Base-by-base conservation (phyloP, 2,329 filamentous ascomycete genomes). In the Zymoseptoria passerinii region DNA sequence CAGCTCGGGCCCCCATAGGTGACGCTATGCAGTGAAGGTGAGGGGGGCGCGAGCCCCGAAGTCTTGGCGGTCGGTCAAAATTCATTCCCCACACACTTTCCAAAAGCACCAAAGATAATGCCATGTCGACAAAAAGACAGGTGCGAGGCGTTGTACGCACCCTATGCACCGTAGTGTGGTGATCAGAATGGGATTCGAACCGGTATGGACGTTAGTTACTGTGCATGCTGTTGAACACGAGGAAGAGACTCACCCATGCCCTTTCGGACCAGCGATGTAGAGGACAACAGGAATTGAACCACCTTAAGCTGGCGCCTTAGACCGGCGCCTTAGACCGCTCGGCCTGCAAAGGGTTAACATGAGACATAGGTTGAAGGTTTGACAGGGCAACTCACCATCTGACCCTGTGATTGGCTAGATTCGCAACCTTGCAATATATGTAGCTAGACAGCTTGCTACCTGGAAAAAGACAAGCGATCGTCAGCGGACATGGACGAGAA, bases 111-210 rank as follows among this genome's bases (percentile, higher is more conserved):
- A 8, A 50, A 6, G n/a, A 23, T 18, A 8, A 50, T n/a, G 13
- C 1, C n/a, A 51, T 23, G 13, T 23, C 19, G 1, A 10, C 50
- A 51, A 51, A 51, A 51, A 51, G 27, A 27, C 10, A 10, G 2
- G 6, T 29, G 10, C 5, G 6, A 29, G 6, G 5, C 1, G 3
- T 29, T 29, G 10, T 2, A 29, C 3, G 1, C 29, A n/a, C n/a
- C 35, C 16, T 40, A 5, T 40, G 16, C 35, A 40, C 35, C 16
- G 10, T 5, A 40, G 1, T 7, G 13, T 52, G 50, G 4, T 52
- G 50, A 52, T n/a, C 27, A 52, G 50, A 52, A 52, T 52, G 50
- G 50, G 50, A 52, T 52, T 52, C 50, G 50, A 52, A 52, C 29
- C 19, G 2, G 10, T 4, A 2, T 5, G 5, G 16, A 2, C 2